Percentiles rank a stretch among this genome's conserved stretches.
Evolutionary conservation across 2,329 filamentous ascomycete species (phyloP).

Genomic region (Eurotiales sp.): DNA sequence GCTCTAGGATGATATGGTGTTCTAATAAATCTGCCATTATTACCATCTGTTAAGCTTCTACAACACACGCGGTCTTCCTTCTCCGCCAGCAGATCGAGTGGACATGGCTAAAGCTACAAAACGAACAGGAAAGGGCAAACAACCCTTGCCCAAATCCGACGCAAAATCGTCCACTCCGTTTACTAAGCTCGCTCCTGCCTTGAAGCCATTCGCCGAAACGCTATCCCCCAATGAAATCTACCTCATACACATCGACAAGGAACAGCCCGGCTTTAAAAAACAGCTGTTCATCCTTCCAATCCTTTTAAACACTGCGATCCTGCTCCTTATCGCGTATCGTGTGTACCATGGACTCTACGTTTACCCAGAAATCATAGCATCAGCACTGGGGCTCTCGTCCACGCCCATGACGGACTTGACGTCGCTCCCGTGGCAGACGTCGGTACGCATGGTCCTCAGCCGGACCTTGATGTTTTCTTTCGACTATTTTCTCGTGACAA

Average conservation of each 20-base stretch:
- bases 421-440: slow-evolving; percentile 53
- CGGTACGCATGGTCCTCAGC: slow-evolving; percentile 55
- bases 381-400: slow-evolving; percentile 63
- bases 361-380: slow-evolving; percentile 66
- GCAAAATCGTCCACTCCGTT: slow-evolving; percentile 61
- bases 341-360: slow-evolving; percentile 65
- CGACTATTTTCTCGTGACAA: slow-evolving; percentile 66
- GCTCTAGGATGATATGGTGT: too few relatives aligned
- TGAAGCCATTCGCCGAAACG: slow-evolving; percentile 62
- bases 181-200: slow-evolving; percentile 58
- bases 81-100: slow-evolving; percentile 7
- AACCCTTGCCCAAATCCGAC: slow-evolving; percentile 19
- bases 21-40: too few relatives aligned
- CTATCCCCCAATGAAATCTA: slow-evolving; percentile 72
- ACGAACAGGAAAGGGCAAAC: slow-evolving; percentile 28
- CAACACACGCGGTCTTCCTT: not conserved
- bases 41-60: not conserved
- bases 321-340: slow-evolving; percentile 63
- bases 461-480: slow-evolving; percentile 65
- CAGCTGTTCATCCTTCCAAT: slow-evolving; percentile 79
- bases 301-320: slow-evolving; percentile 68
- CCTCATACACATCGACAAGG: slow-evolving; percentile 75
- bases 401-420: slow-evolving; percentile 62
- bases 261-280: slow-evolving; percentile 67
- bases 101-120: slow-evolving; percentile 36